These are phyloP conservation scores for Fusarium guadeloupense DNA, from an alignment of 2,329 filamentous ascomycete genomes.

Conservation along the genomic window DNA sequence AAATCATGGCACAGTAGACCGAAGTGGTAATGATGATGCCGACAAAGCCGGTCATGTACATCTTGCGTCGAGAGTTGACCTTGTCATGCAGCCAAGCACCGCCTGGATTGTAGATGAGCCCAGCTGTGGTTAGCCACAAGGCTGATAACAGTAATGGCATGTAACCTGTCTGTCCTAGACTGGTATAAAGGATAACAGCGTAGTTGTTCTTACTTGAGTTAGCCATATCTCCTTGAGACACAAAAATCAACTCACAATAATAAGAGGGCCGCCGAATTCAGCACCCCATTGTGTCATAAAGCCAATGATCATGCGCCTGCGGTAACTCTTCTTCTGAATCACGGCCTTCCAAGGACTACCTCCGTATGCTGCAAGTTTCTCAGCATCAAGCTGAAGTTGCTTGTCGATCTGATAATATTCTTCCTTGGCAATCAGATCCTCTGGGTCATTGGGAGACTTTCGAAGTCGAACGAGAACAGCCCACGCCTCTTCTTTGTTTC, in stretches of 20 bases:
- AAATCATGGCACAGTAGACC: constrained; percentile 50
- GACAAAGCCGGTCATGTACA: constrained; percentile 52
- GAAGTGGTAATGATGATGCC: constrained; percentile 52
- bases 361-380: constrained; percentile 51
- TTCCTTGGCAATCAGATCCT: constrained; percentile 55
- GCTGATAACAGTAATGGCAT: constrained; percentile 54
- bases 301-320: constrained; percentile 61
- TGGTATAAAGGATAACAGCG: constrained; percentile 51
- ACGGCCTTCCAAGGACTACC: constrained; percentile 56
- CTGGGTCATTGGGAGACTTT: constrained; percentile 38
- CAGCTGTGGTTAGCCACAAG: constrained; percentile 56
- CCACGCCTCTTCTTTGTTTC: constrained; percentile 56
- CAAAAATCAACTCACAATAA: constrained; percentile 52
- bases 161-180: constrained; percentile 50
- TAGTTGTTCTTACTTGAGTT: constrained; percentile 52
- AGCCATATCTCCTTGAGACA: accelerated
- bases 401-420: constrained; percentile 58
- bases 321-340: constrained; percentile 57
- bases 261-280: constrained; percentile 61
- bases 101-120: constrained; percentile 58
- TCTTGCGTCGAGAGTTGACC: constrained; percentile 57
- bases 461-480: constrained; percentile 52
- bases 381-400: constrained; percentile 55
- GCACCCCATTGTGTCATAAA: constrained; percentile 64
- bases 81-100: constrained; percentile 60